Base-by-base conservation (phyloP, 768 basidiomycete species). In the Cystofilobasidium ferigula region DNA sequence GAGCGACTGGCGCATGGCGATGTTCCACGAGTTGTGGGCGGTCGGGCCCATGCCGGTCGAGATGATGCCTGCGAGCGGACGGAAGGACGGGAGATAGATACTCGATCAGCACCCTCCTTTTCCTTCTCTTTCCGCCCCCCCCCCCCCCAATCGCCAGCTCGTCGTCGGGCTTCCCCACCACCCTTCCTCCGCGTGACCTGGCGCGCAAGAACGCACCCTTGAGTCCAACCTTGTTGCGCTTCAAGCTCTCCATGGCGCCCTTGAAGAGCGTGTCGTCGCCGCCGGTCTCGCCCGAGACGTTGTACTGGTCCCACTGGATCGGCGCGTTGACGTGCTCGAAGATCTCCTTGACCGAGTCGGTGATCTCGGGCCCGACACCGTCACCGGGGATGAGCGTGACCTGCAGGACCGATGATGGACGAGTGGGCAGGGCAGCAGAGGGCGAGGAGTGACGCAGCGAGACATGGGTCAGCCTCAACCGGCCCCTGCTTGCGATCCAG, bases 11-110 rank as follows among this genome's bases (percentile, higher is more conserved):
- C 95, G 88, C 92, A 99, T 98, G 69, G 95, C 95, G 67, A 99
- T 95, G 76, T 99, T 99, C 95, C 95, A 99, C 67, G 95, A 98
- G 70, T 94, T 91, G 78, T 99, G 95, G 3, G 91, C 93, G 24
- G 85, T 85, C 77, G 89, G 87, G 61, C 94, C 97, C 72, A 94
- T 90, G 70, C 93, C 94, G 51, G 95, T 99, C 81, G 93, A 97
- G 70, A 99, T 87, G 73, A 98, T 99, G 72, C 95, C 94, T 98
- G 67, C 0, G 20, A 20, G 35, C 38, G n/a, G 38, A 42, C 13
- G 47, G n/a, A 22, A 35, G 32, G 32, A 6, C 9, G 45, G n/a
- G 28, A 26, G 36, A 45, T 35, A 16, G 35, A 47, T 24, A 13
- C 28, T 34, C 14, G 20, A 18, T 32, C 2, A 56, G 30, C 30